phyloP scores from a whole-genome alignment of 176 grass and related monocot species.

The Secale cereale region DNA sequence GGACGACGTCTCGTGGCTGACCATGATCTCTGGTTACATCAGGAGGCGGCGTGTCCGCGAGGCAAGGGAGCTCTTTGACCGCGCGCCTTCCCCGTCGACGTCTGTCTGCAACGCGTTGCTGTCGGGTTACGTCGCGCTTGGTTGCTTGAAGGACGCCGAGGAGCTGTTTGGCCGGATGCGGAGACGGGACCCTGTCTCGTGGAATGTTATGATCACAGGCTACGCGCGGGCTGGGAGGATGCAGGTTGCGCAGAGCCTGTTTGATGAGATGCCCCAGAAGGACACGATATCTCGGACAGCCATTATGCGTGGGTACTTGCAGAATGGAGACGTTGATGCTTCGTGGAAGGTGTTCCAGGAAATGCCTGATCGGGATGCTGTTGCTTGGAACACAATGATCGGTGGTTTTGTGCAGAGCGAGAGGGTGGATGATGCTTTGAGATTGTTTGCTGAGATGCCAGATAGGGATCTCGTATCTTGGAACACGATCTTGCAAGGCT shows the following conservation, averaged over 20 bases:
- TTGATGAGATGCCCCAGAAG: constrained; percentile 54
- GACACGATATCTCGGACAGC: constrained; percentile 68
- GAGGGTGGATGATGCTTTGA: constrained; percentile 60
- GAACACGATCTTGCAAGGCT: constrained; percentile 78
- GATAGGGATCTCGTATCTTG: constrained; percentile 61
- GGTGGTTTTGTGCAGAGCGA: constrained; percentile 51
- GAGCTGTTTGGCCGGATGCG: constrained; percentile 50
- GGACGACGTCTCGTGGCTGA: constrained; percentile 44
- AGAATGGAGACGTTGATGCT: constrained; percentile 37
- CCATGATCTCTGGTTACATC: constrained; percentile 52
- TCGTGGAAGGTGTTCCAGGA: constrained; percentile 54
- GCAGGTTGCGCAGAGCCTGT: constrained; percentile 40
- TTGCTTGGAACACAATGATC: constrained; percentile 85
- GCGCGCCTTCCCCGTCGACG: not conserved
- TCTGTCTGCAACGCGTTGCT: constrained; percentile 44
- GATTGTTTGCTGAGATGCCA: constrained; percentile 59
- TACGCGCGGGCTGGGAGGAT: constrained; percentile 50
- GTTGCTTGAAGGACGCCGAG: constrained; percentile 44
- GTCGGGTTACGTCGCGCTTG: constrained; percentile 39
- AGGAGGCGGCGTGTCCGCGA: constrained; percentile 31
- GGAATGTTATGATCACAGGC: constrained; percentile 70
- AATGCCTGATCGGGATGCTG: constrained; percentile 55
- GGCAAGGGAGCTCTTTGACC: constrained; percentile 36
- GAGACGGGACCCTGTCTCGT: constrained; percentile 37
- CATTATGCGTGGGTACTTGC: constrained; percentile 59